Evolutionary conservation across 495 filamentous ascomycete genomes (phyloP), one percentile per base, ranked within the genome.

Genomic region (Annulohypoxylon maeteangense): DNA sequence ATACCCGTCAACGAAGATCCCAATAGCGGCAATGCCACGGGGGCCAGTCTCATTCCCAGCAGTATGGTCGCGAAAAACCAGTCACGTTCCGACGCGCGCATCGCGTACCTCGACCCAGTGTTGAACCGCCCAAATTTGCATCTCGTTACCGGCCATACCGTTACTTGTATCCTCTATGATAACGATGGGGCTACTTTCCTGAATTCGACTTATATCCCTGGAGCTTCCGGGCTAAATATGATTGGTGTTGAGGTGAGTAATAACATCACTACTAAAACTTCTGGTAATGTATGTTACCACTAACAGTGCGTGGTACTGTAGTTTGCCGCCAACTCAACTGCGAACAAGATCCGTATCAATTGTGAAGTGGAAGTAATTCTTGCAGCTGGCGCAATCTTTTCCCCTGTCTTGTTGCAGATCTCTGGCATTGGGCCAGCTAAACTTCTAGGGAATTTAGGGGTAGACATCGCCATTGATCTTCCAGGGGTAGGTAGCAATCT

Each of bases 381-480:
- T 47, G 78, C 83, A 3, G 84, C 82, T n/a, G 87, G 87, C 10
- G 76, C 81, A n/a, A 68, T 87, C 50, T 76, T 83, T 36, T 80
- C 84, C 0, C 85, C 86, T 0, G 82, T 88, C 57, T 68, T 89
- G n/a, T 80, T 89, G 4, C 84, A 89, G 68, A 77, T 89, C 1
- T 88, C 86, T 29, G 88, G 88, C 0, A 81, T 89, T 57, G 87
- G 88, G 0, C 78, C 79, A 7, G 65, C 58, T 20, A 45, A 63
- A 7, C 56, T 80, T 50, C 72, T 83, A 31, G 53, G 58, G 7
- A 65, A 32, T 34, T 59, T 76, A 54, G 71, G 68, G 27, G 76
- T 83, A 16, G 61, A 78, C 6, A 68, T 79, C 18, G 48, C 70
- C 1, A 59, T 78, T 7, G 63, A 81, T 55, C 62, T 83, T 1